A percentile compares a stretch with the other conserved stretches of the same genome.
phyloP scores from a whole-genome alignment of 2,329 filamentous ascomycete genomes.

The Dryadomyces sulphureus region DNA sequence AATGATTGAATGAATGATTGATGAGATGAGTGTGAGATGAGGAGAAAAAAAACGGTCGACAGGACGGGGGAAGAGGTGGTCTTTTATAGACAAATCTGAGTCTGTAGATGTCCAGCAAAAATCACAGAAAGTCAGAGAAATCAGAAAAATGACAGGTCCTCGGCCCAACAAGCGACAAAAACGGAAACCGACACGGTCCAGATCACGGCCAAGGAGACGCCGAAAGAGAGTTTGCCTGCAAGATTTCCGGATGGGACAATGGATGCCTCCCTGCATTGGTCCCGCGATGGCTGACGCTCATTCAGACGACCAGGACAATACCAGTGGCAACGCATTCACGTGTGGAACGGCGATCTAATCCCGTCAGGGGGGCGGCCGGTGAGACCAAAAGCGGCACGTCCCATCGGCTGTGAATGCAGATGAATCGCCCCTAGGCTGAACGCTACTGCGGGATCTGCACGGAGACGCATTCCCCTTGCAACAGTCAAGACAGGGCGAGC shows the following conservation, averaged over 20 bases:
- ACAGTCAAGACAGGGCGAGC: background rate
- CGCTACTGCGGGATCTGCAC: background rate
- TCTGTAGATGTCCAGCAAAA: background rate
- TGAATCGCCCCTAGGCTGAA: background rate
- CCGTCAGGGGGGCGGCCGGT: background rate
- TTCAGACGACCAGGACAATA: background rate
- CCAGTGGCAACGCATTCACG: background rate
- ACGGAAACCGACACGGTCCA: too few relatives aligned
- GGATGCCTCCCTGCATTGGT: background rate
- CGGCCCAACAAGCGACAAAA: too few relatives aligned
- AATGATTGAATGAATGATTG: slow-evolving; percentile 1
- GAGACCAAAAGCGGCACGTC: background rate
- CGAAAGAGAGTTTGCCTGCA: background rate
- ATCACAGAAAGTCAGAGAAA: background rate
- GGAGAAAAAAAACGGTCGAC: background rate
- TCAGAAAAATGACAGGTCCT: background rate
- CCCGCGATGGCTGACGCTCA: background rate
- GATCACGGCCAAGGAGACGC: background rate
- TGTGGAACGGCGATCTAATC: too few relatives aligned
- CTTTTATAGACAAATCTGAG: slow-evolving; percentile 3
- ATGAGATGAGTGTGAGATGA: background rate
- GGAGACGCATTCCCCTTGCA: too few relatives aligned
- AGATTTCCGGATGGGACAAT: background rate
- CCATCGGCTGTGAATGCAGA: background rate
- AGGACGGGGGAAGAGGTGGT: background rate